Conservation (phyloP, 371 early-diverging fungal genomes). For the Saksenaea vasiformis region DNA sequence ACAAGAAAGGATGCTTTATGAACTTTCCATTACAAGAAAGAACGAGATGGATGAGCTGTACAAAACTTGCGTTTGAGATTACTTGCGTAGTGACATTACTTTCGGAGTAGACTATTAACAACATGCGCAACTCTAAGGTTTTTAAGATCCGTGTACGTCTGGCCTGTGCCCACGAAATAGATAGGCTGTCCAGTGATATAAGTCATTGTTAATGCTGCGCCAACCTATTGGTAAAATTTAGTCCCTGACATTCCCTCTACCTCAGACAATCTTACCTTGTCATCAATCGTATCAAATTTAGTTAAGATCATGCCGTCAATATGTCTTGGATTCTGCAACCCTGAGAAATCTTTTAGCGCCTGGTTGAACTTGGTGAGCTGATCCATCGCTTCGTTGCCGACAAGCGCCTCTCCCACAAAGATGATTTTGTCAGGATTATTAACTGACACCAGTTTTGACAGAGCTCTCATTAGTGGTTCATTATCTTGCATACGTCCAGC, state of each 20-base stretch:
- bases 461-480: constrained; percentile 95
- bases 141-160: constrained; percentile 97
- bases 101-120: constrained; percentile 77
- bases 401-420: constrained; percentile 99
- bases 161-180: constrained; percentile 99
- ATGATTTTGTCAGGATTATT: constrained; percentile 98
- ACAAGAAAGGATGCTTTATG: too few relatives aligned
- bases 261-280: constrained; percentile 71
- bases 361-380: constrained; percentile 98
- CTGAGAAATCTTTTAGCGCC: constrained; percentile 89
- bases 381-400: constrained; percentile 98
- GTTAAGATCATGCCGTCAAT: constrained; percentile 98
- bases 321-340: constrained; percentile 76
- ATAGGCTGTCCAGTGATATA: constrained; percentile 97
- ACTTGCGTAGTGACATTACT: constrained; percentile 30
- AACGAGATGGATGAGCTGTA: not conserved
- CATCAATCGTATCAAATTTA: constrained; percentile 99
- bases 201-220: constrained; percentile 97
- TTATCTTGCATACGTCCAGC: constrained; percentile 99
- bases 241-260: not conserved
- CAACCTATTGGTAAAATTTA: constrained; percentile 56
- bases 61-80: not conserved
- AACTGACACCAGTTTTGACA: constrained; percentile 93
- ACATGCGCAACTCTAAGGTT: constrained; percentile 87
- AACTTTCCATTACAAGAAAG: too few relatives aligned